phyloP scores from a whole-genome alignment of 345 rosid species.

The Lepidium didymum region DNA sequence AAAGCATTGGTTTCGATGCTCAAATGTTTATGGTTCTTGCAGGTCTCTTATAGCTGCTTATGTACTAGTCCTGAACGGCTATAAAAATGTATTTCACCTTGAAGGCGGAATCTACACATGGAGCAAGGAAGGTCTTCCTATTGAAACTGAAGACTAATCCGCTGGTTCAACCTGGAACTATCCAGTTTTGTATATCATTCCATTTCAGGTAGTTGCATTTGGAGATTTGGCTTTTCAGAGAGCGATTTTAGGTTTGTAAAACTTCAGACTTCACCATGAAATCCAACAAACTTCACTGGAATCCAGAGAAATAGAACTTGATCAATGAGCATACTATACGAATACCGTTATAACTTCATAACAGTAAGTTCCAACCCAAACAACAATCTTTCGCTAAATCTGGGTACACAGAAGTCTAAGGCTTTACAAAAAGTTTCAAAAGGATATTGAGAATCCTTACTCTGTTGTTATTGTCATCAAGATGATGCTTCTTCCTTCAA shows the following conservation, averaged over 20 bases:
- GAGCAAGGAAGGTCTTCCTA: slow-evolving; percentile 81
- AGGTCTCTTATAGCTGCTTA: slow-evolving; percentile 98
- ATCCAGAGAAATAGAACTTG: neutral
- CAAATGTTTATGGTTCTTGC: slow-evolving; percentile 5
- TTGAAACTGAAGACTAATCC: slow-evolving; percentile 35
- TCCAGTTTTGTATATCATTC: slow-evolving; percentile 27
- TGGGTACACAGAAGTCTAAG: slow-evolving; percentile 17
- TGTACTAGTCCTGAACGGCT: slow-evolving; percentile 81
- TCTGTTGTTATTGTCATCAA: slow-evolving; percentile 6
- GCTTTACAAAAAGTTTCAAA: slow-evolving; percentile 19
- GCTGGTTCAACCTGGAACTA: neutral
- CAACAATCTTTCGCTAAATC: neutral
- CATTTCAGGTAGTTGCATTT: slow-evolving; percentile 11
- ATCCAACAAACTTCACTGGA: neutral
- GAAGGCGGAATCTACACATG: slow-evolving; percentile 87
- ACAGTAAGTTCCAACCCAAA: neutral
- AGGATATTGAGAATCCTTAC: slow-evolving; percentile 1
- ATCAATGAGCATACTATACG: slow-evolving; percentile 4
- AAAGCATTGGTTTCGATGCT: slow-evolving; percentile 1
- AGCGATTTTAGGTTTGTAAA: slow-evolving; percentile 7
- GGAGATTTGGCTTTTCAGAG: slow-evolving; percentile 13
- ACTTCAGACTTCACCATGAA: slow-evolving; percentile 5
- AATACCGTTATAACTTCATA: neutral
- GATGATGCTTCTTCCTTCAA: slow-evolving; percentile 44
- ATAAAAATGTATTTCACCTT: slow-evolving; percentile 71